Conservation (phyloP, 2,329 filamentous ascomycete genomes). For the Diaporthe sp. region DNA sequence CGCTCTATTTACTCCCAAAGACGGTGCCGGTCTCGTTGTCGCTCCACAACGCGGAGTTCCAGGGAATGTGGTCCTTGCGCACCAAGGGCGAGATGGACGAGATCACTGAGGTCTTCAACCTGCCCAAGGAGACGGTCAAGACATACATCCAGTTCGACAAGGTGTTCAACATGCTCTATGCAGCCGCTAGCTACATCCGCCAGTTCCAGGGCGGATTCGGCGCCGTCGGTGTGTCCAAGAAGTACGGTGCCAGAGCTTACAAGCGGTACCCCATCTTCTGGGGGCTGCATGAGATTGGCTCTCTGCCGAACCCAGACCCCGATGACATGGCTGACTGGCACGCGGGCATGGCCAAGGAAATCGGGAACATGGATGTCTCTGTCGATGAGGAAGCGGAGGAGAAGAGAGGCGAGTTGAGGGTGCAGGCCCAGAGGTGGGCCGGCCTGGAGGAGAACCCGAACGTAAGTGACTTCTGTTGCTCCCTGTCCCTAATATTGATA, state of each 20-base stretch:
- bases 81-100: constrained; percentile 67
- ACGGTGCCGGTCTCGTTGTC: constrained; percentile 71
- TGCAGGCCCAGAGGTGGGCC: constrained; percentile 75
- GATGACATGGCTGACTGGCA: constrained; percentile 70
- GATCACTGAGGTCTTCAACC: constrained; percentile 71
- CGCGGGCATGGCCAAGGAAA: constrained; percentile 60
- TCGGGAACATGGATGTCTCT: constrained; percentile 55
- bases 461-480: neutral
- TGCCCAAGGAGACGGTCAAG: constrained; percentile 64
- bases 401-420: constrained; percentile 59
- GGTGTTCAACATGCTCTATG: constrained; percentile 73
- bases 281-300: constrained; percentile 69
- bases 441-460: constrained; percentile 69
- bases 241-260: constrained; percentile 62
- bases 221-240: constrained; percentile 72
- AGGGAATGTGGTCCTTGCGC: constrained; percentile 74
- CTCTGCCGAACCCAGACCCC: constrained; percentile 71
- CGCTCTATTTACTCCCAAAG: constrained; percentile 71
- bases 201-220: constrained; percentile 73
- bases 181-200: constrained; percentile 70
- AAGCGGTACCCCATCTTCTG: constrained; percentile 76
- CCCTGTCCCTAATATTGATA: no score
- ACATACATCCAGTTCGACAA: constrained; percentile 74
- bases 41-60: constrained; percentile 75
- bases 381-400: constrained; percentile 55